These are phyloP conservation scores for Fusarium pininemorale DNA, from an alignment of 2,329 filamentous ascomycete species.

Conservation along the genomic window DNA sequence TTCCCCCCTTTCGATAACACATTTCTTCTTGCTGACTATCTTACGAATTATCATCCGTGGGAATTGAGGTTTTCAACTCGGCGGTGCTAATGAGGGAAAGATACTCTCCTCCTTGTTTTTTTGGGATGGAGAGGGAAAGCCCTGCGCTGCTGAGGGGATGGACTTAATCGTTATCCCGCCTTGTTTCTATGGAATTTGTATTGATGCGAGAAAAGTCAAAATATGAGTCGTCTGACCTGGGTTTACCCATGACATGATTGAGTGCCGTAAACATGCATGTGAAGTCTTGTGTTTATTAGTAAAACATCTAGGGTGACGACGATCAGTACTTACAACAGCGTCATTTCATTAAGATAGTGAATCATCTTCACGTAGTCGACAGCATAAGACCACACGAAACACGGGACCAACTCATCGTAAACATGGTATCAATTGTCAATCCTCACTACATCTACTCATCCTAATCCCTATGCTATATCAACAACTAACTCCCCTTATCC, in stretches of 20 bases:
- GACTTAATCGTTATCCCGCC: conserved; percentile 88
- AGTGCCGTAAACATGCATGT: conserved; percentile 21
- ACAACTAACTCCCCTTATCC: conserved; percentile 14
- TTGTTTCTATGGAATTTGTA: conserved; percentile 38
- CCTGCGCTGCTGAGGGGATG: conserved; percentile 88
- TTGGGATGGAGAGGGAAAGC: conserved; percentile 83
- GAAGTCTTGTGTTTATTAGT: neutral
- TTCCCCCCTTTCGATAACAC: conserved; percentile 9
- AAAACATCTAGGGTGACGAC: neutral
- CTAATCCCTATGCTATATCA: conserved; percentile 15
- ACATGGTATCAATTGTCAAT: conserved; percentile 41
- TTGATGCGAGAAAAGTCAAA: conserved; percentile 41
- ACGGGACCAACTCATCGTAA: conserved; percentile 3
- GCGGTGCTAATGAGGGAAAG: conserved; percentile 99
- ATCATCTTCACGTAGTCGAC: neutral
- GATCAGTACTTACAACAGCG: too few relatives aligned
- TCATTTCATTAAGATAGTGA: too few relatives aligned
- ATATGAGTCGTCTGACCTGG: conserved; percentile 40
- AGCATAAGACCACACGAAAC: neutral
- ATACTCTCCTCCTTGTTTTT: conserved; percentile 71
- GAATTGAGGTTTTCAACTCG: conserved; percentile 62
- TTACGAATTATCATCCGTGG: conserved; percentile 23
- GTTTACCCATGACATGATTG: conserved; percentile 32
- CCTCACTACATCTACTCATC: conserved; percentile 27
- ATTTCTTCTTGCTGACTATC: conserved; percentile 39